Conservation (phyloP, 768 basidiomycete species). For the Fistulinella prunicolor region DNA sequence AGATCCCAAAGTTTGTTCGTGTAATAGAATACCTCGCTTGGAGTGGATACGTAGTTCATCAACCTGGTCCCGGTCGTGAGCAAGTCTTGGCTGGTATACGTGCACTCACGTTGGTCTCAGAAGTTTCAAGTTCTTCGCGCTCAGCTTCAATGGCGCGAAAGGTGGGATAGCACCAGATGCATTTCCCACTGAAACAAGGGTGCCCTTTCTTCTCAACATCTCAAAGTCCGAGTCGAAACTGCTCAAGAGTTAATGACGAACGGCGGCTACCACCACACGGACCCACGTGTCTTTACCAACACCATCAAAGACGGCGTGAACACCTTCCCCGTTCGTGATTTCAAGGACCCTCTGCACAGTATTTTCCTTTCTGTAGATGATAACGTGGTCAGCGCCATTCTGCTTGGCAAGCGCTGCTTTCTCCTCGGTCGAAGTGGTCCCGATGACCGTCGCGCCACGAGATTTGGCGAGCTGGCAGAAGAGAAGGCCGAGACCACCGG, state of each 20-base stretch:
- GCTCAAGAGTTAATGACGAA: constrained; percentile 5
- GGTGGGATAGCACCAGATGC: constrained; percentile 83
- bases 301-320: constrained; percentile 88
- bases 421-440: constrained; percentile 81
- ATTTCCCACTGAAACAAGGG: constrained; percentile 87
- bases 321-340: constrained; percentile 75
- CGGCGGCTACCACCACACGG: not conserved
- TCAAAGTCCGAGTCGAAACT: constrained; percentile 81
- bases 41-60: constrained; percentile 66
- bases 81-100: not conserved
- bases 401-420: constrained; percentile 80
- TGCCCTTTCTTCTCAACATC: constrained; percentile 82
- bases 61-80: constrained; percentile 44
- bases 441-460: constrained; percentile 86
- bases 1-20: constrained; percentile 60
- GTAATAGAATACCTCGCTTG: constrained; percentile 72
- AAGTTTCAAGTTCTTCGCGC: constrained; percentile 79
- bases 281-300: constrained; percentile 95
- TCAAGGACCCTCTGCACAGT: constrained; percentile 71
- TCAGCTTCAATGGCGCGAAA: constrained; percentile 69
- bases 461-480: constrained; percentile 66
- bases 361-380: constrained; percentile 74
- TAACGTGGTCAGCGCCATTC: constrained; percentile 84
- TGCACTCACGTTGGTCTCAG: constrained; percentile 65
- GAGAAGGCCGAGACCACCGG: constrained; percentile 80